Conservation (phyloP, 2,329 filamentous ascomycete species). For the Lasiodiplodia citricola region DNA sequence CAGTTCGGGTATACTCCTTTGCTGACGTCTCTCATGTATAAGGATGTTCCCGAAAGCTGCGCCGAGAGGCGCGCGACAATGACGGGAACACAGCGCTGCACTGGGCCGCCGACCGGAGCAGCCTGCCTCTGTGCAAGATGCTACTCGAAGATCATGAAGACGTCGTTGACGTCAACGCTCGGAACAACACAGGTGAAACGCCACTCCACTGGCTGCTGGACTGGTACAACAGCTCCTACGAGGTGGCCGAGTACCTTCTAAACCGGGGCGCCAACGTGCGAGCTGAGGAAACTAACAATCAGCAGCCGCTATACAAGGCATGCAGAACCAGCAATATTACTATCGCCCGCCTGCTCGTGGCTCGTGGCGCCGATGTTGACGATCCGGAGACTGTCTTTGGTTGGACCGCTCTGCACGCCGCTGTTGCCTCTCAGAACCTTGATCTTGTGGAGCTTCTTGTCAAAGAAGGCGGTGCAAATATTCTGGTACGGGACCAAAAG, state of each 20-base stretch:
- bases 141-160: no score
- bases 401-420: not conserved
- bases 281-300: not conserved
- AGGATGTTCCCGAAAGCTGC: no score
- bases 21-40: no score
- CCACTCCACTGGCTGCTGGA: not conserved
- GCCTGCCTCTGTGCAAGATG: no score
- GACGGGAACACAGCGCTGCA: no score
- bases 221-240: not conserved
- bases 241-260: not conserved
- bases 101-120: no score
- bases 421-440: not conserved
- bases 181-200: not conserved
- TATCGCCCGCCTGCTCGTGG: not conserved
- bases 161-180: not conserved
- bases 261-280: not conserved
- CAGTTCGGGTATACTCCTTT: no score
- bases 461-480: not conserved
- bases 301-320: not conserved
- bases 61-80: no score
- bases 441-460: not conserved
- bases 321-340: not conserved
- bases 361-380: not conserved
- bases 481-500: not conserved
- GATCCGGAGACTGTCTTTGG: not conserved